Conservation (phyloP, 1,284 basidiomycete genomes). For the Wallemia hederae region DNA sequence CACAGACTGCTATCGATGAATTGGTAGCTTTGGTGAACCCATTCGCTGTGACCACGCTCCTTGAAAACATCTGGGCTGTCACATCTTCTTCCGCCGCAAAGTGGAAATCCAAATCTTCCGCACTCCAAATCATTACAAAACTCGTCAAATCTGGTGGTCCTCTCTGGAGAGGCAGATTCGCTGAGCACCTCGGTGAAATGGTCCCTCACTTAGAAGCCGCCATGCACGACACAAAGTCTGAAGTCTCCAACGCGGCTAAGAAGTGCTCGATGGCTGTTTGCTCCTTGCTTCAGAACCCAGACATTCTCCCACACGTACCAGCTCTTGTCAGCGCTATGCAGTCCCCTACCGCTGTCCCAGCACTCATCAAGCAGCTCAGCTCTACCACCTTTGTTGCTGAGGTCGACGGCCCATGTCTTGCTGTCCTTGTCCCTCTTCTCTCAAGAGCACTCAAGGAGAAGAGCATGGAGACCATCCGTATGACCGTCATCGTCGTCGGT, state of each 20-base stretch:
- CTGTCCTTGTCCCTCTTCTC: conserved; percentile 78
- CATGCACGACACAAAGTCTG: conserved; percentile 92
- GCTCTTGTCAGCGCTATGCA: conserved; percentile 86
- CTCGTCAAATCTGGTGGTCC: conserved; percentile 28
- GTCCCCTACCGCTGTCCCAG: conserved; percentile 48
- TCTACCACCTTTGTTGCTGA: conserved; percentile 91
- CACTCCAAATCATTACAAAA: conserved; percentile 50
- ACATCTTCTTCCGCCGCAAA: conserved; percentile 26
- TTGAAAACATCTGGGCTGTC: conserved; percentile 31
- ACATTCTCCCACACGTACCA: conserved; percentile 68
- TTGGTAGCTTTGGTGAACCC: conserved; percentile 61
- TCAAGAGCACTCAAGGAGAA: conserved; percentile 80
- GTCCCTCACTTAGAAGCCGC: conserved; percentile 65
- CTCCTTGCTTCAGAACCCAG: conserved; percentile 72
- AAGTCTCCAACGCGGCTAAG: conserved; percentile 62
- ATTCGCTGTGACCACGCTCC: conserved; percentile 45
- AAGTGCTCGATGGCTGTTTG: conserved; percentile 87
- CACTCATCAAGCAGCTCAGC: conserved; percentile 72
- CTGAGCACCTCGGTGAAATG: conserved; percentile 48
- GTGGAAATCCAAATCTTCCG: conserved; percentile 88
- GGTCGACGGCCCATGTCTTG: conserved; percentile 80
- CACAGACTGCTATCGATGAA: conserved; percentile 50
- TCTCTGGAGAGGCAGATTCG: conserved; percentile 44
- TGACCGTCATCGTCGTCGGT: conserved; percentile 65
- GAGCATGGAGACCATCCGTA: conserved; percentile 73